phyloP scores from a whole-genome alignment of 495 filamentous ascomycete genomes.

The Rostrohypoxylon terebratum region DNA sequence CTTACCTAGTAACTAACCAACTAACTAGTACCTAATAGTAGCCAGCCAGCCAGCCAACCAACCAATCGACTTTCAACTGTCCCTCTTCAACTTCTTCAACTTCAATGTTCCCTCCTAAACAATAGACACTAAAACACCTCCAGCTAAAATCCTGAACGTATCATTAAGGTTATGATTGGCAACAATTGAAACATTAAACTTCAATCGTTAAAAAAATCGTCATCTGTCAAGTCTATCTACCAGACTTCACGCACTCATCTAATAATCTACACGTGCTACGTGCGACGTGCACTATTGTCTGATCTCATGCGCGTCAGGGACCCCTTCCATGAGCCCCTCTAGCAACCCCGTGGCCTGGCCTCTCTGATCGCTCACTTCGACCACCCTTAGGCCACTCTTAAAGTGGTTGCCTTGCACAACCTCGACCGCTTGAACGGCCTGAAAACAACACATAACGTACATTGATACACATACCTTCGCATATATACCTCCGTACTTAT shows the following conservation, averaged over 20 bases:
- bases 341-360: not conserved
- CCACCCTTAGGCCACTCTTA: conserved; percentile 19
- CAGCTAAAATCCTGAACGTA: conserved; percentile 13
- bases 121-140: not conserved
- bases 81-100: not conserved
- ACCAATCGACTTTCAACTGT: not conserved
- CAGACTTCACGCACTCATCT: conserved; percentile 11
- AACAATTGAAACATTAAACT: not conserved
- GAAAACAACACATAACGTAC: not conserved
- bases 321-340: conserved; percentile 6
- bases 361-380: conserved; percentile 26
- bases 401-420: conserved; percentile 25
- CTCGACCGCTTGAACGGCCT: conserved; percentile 33
- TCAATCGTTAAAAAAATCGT: not conserved
- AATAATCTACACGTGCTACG: conserved; percentile 8
- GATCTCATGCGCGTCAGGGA: conserved; percentile 19
- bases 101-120: not conserved
- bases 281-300: conserved; percentile 14
- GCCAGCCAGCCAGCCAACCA: not conserved
- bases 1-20: too few relatives aligned
- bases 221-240: not conserved
- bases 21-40: too few relatives aligned
- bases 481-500: not conserved
- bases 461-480: not conserved
- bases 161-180: conserved; percentile 13